Evolutionary conservation across 768 basidiomycete genomes (phyloP).

Genomic region (Cubamyces lactineus): DNA sequence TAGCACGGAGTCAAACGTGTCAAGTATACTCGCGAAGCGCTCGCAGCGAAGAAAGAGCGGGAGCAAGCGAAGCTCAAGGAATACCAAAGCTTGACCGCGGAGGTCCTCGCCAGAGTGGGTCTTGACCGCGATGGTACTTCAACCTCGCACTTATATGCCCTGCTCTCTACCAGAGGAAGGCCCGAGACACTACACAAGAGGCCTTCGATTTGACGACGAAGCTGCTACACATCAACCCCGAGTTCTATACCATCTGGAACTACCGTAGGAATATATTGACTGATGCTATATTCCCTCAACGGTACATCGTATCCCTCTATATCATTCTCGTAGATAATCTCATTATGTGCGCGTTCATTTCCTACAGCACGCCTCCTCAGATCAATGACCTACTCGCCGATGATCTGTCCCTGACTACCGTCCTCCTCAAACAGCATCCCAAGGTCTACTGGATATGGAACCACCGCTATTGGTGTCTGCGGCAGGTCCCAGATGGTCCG

Average conservation of each 20-base stretch:
- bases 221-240: constrained; percentile 85
- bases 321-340: background rate
- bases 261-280: constrained; percentile 82
- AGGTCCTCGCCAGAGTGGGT: constrained; percentile 64
- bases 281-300: constrained; percentile 66
- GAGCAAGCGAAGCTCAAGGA: constrained; percentile 79
- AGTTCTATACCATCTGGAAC: constrained; percentile 97
- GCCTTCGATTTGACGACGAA: constrained; percentile 77
- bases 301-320: constrained; percentile 47
- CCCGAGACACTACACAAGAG: constrained; percentile 67
- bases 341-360: background rate
- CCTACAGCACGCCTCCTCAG: constrained; percentile 57
- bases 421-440: constrained; percentile 80
- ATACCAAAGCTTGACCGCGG: constrained; percentile 66
- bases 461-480: constrained; percentile 93
- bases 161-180: constrained; percentile 58
- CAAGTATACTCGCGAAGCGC: constrained; percentile 57
- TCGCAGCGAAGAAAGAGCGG: constrained; percentile 67
- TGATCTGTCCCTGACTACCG: constrained; percentile 82
- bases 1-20: constrained; percentile 76
- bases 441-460: constrained; percentile 99
- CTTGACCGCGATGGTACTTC: constrained; percentile 6
- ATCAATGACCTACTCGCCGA: constrained; percentile 65
- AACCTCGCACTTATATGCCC: constrained; percentile 13
- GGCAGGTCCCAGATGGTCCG: constrained; percentile 80